Base-by-base conservation (phyloP, 2,329 filamentous ascomycete species). In the Pseudogymnoascus sp. region DNA sequence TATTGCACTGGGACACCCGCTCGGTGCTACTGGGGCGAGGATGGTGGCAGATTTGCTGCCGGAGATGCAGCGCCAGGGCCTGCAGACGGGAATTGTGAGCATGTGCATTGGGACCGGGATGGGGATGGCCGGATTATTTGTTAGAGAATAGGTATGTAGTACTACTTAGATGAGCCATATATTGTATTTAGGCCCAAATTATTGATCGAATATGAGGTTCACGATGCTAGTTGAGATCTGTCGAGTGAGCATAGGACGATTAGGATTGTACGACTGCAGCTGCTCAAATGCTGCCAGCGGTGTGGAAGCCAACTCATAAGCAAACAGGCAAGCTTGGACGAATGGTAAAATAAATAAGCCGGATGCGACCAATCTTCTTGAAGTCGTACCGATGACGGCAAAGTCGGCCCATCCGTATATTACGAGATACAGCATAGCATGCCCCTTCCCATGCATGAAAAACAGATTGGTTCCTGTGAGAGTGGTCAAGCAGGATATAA, bases 61-160 rank as follows among this genome's bases (percentile, higher is more conserved):
- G 75, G 81, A 88, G 78, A 72, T 90, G 84, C 77, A 84, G 75
- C 76, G 90, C 69, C 82, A 81, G 62, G 83, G 85, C 0, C 81
- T 89, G 64, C 82, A 93, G 75, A 79, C 96, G 59, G 92, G 92
- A 68, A 90, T 96, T 50, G 84, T 96, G 63, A 94, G 89, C 71
- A 96, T 97, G 90, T 97, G 92, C 74, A 84, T 92, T 64, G 89
- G 89, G 14, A 91, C 89, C 0, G 88, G 88, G n/a, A 90, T 90
- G 86, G 87, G 87, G 14, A 89, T 90, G 83, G 86, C 85, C 2
- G 84, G 83, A 25, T 73, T 88, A 74, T 86, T 88, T 75, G 84
- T 87, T 60, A 77, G 83, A 68, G 86, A 89, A 74, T 87, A 79
- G 68, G 63, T n/a, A 38, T 35, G 56, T 50, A 56, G 50, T 33